Base-by-base conservation (phyloP, 805 yeast genomes). In the Sugiyamaella qingdaonensis region DNA sequence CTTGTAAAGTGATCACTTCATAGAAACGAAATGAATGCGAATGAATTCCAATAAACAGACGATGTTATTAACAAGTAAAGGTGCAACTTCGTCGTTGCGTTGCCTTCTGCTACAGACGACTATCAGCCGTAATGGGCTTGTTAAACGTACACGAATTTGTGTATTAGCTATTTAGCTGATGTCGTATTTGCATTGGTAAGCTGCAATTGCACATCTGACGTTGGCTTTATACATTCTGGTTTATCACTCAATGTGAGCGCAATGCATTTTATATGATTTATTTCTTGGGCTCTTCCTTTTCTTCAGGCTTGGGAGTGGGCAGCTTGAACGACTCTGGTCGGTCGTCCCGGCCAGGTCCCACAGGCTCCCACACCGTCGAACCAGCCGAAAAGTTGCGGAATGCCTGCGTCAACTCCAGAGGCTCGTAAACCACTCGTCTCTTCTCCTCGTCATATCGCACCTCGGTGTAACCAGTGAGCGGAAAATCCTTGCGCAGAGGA, bases 341-440 rank as follows among this genome's bases (percentile, higher is more conserved):
- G 60, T 77, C 81, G 68, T 88, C 95, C 57, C 80, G 77, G 64
- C 96, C 96, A 16, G 84, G 85, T 54, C 96, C 96, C 61, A 88
- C 92, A 61, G 86, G 95, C 70, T 88, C 95, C 94, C 95, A 88
- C 46, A 86, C 89, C 32, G 92, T 82, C 10, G 92, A 83, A 46
- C 95, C 96, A 46, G 87, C 95, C 27, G 86, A 76, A 74, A 88
- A 88, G 76, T 87, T 86, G 77, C 96, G 82, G 82, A 88, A 88
- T 11, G 95, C 96, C 74, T 88, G 96, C 32, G 95, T 86, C 68
- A 88, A 78, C 75, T 88, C 96, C 66, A 88, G 78, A 41, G 96
- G 96, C 72, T 87, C 95, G 70, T 88, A 88, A 16, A 88, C 88
- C 53, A 88, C 83, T 68, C 96, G 81, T 77, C 88, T 83, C 79